Percentiles rank a stretch among this genome's conserved stretches.
These are phyloP conservation scores for Halophytophthora polymorphica DNA, from an alignment of 352 stramenopile genomes.

Conservation along the genomic window DNA sequence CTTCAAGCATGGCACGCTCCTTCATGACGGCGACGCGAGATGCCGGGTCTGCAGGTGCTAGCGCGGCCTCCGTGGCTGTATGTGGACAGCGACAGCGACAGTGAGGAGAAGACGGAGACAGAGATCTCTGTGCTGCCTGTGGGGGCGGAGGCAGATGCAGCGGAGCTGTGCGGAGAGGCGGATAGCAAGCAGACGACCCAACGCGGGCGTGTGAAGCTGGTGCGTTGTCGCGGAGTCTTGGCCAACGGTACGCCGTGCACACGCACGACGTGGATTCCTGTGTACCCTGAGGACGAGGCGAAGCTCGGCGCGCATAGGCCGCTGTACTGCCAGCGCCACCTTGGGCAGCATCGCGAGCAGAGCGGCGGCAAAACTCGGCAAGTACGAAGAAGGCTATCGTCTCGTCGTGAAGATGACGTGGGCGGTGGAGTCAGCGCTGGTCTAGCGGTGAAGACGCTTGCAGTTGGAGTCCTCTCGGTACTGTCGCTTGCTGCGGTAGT, in stretches of 20 bases:
- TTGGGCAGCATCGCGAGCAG: neutral
- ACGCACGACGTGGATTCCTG: constrained; percentile 5
- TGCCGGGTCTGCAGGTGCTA: neutral
- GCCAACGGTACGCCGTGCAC: constrained; percentile 7
- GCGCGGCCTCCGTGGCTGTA: constrained; percentile 13
- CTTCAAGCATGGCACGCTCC: neutral
- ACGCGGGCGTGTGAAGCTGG: neutral
- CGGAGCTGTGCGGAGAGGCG: neutral
- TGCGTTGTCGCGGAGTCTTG: constrained; percentile 11
- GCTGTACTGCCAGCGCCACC: constrained; percentile 14
- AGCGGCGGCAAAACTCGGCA: neutral
- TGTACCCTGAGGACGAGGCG: neutral
- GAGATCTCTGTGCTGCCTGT: neutral
- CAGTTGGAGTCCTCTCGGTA: neutral
- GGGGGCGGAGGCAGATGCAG: no score
- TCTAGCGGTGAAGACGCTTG: neutral
- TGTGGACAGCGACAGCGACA: neutral
- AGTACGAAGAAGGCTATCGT: neutral
- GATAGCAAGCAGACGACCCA: neutral
- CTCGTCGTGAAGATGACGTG: neutral
- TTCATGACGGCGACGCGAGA: neutral
- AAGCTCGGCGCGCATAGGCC: neutral
- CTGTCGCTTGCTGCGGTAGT: neutral
- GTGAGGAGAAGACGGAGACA: neutral
- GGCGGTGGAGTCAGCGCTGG: no score